A percentile compares a stretch with the other conserved stretches of the same genome.
These are phyloP conservation scores for Candida tibetensis DNA, from an alignment of 805 yeast species.

Conservation along the genomic window DNA sequence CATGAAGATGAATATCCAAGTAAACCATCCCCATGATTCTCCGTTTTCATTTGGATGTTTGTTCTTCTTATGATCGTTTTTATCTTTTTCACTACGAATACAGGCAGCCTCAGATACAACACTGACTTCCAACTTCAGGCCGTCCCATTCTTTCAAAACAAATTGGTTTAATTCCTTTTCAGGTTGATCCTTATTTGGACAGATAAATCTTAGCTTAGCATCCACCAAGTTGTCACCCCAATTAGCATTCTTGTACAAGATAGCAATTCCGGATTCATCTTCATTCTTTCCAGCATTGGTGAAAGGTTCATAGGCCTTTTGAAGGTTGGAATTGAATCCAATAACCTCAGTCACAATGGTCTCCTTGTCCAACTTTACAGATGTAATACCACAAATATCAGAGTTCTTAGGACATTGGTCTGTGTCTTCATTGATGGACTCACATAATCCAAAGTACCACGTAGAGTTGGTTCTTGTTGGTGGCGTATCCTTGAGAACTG, in stretches of 20 bases:
- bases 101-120: constrained; percentile 43
- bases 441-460: constrained; percentile 76
- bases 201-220: constrained; percentile 47
- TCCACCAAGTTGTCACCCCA: constrained; percentile 68
- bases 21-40: constrained; percentile 75
- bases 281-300: constrained; percentile 28
- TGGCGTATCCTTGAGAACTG: constrained; percentile 58
- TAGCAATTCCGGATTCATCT: constrained; percentile 25
- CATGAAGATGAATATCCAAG: constrained; percentile 74
- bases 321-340: constrained; percentile 48
- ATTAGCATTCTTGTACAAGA: constrained; percentile 48
- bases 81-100: constrained; percentile 27
- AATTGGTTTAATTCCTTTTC: constrained; percentile 21
- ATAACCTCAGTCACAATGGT: constrained; percentile 59
- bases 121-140: constrained; percentile 22
- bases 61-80: constrained; percentile 24
- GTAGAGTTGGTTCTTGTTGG: constrained; percentile 63
- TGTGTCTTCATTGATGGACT: constrained; percentile 37
- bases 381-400: constrained; percentile 74
- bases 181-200: constrained; percentile 33
- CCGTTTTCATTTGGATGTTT: constrained; percentile 24
- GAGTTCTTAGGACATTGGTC: constrained; percentile 66
- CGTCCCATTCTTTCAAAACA: constrained; percentile 37
- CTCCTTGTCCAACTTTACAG: constrained; percentile 50
- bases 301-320: constrained; percentile 25